These are phyloP conservation scores for Cardamine resedifolia DNA, from an alignment of 345 rosid genomes.

Conservation along the genomic window DNA sequence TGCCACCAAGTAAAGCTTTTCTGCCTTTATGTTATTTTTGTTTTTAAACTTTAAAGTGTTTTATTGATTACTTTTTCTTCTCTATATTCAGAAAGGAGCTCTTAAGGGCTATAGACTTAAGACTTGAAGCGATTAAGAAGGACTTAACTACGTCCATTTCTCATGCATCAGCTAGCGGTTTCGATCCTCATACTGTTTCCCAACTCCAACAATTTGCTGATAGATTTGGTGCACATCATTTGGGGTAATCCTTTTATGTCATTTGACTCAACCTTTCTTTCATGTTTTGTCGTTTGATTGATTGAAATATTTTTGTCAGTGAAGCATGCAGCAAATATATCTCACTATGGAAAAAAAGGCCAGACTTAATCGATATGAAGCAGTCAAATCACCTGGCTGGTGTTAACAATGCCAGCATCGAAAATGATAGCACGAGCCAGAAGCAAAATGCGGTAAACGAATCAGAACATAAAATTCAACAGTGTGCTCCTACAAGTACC, in stretches of 20 bases:
- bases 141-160: slow-evolving; percentile 64
- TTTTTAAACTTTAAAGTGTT: background rate
- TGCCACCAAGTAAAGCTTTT: slow-evolving; percentile 48
- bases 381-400: slow-evolving; percentile 58
- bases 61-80: background rate
- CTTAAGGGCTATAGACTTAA: slow-evolving; percentile 84
- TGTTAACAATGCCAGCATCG: slow-evolving; percentile 41
- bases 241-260: slow-evolving; percentile 56
- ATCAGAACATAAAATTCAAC: slow-evolving; percentile 18
- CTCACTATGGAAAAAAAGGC: slow-evolving; percentile 67
- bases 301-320: slow-evolving; percentile 41
- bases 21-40: slow-evolving; percentile 32
- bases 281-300: background rate
- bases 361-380: slow-evolving; percentile 71
- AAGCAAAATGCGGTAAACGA: slow-evolving; percentile 41
- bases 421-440: slow-evolving; percentile 26
- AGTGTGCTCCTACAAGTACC: slow-evolving; percentile 15
- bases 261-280: background rate
- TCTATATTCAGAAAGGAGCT: slow-evolving; percentile 75
- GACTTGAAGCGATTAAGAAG: slow-evolving; percentile 71
- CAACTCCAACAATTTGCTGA: slow-evolving; percentile 77
- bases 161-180: slow-evolving; percentile 81
- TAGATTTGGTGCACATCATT: slow-evolving; percentile 68
- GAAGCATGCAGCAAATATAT: slow-evolving; percentile 77
- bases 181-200: slow-evolving; percentile 57